Evolutionary conservation across 495 filamentous ascomycete genomes (phyloP).

Genomic region (Lasiosphaeria miniovina): DNA sequence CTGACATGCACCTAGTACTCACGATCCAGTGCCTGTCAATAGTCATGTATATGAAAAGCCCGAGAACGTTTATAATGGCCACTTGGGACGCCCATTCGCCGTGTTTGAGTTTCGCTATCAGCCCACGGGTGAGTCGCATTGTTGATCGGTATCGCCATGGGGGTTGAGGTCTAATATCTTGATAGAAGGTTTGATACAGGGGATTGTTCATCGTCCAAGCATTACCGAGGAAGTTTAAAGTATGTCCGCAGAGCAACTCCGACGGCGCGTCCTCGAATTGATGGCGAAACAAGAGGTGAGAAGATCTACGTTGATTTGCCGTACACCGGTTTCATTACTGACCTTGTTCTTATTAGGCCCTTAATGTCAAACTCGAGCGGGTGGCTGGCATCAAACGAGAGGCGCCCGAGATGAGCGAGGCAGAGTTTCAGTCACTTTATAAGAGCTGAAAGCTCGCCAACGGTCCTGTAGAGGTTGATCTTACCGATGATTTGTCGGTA

Average conservation of each 20-base stretch:
- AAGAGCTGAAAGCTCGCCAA: background rate
- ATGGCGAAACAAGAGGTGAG: background rate
- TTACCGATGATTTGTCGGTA: background rate
- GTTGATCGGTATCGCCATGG: background rate
- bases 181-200: background rate
- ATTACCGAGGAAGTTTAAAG: background rate
- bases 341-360: background rate
- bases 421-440: background rate
- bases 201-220: background rate
- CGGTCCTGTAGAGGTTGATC: background rate
- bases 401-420: background rate
- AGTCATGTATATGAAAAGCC: background rate
- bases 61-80: background rate
- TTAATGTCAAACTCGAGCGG: background rate
- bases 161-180: background rate
- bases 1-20: no score
- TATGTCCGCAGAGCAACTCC: background rate
- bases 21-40: no score
- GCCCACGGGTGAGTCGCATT: constrained; percentile 12
- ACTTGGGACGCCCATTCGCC: constrained; percentile 9
- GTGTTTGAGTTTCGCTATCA: constrained; percentile 22
- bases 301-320: background rate
- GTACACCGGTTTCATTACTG: background rate
- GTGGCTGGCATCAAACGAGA: background rate
- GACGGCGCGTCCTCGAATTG: background rate